Base-by-base conservation (phyloP, 2,329 filamentous ascomycete species). In the Emergomyces africanus region DNA sequence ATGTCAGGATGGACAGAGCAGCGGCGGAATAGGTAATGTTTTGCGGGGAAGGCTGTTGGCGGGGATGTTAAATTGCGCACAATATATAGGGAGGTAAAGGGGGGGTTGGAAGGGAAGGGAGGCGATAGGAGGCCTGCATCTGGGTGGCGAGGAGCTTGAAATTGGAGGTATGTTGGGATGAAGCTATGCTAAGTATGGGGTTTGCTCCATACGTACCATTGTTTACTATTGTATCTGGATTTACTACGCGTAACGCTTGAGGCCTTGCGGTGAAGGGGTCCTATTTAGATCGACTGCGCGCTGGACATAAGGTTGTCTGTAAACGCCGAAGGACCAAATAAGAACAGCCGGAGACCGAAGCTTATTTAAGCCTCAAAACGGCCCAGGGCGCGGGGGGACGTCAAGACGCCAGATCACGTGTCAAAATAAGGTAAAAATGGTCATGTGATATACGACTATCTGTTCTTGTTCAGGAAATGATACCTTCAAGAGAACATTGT, bases 1-100 rank as follows among this genome's bases (percentile, higher is more conserved):
- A 90, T 60, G 91, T 96, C 61, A 97, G 80, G 64, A 84, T 80
- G 62, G 88, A 89, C 68, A 97, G 84, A 68, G 88, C 72, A 73
- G 86, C 89, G 64, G 92, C 90, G 69, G 89, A 84, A 68, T 76
- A 80, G 66, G 66, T 68, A 59, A 71, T 66, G 60, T 66, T 62
- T 61, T 62, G 57, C 61, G 63, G 37, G 54, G 66, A 56, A 57
- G 56, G 59, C 56, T 61, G 37, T 25, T 41, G 39, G 23, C 8
- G 9, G 9, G 20, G 37, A 2, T 8, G 18, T 50, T 53, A 60
- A 42, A 44, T 48, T 53, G 18, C 25, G 39, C 35, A 37, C 2
- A 5, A 9, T 28, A 25, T 28, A 25, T 35, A n/a, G 14, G 3
- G 35, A 18, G 18, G 18, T 54, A 20, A 25, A 28, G 28, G 35